Evolutionary conservation across 257 asterid species (phyloP).

Genomic region (Gentiana macrophylla): DNA sequence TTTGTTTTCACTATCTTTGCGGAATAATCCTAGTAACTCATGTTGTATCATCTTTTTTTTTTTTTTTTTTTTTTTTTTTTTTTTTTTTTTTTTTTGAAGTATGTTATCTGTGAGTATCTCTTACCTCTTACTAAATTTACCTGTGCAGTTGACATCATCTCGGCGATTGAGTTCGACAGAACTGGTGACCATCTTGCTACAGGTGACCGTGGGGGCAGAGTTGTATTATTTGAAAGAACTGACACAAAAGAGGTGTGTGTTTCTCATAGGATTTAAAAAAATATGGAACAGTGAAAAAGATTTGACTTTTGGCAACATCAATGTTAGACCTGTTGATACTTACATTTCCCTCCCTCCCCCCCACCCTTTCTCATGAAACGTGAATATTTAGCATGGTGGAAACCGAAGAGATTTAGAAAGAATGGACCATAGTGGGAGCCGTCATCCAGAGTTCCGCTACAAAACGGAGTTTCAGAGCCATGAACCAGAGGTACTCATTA

Average conservation of each 20-base stretch:
- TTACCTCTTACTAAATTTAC: slow-evolving; percentile 7
- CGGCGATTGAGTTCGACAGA: slow-evolving; percentile 54
- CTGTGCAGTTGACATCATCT: slow-evolving; percentile 74
- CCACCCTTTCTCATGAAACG: slow-evolving; percentile 9
- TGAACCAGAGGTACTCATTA: slow-evolving; percentile 83
- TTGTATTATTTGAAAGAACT: slow-evolving; percentile 50
- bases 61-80: too few relatives aligned
- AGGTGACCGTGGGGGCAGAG: slow-evolving; percentile 64
- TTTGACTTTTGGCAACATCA: background rate
- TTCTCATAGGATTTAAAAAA: background rate
- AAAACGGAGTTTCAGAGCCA: slow-evolving; percentile 99
- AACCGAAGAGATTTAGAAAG: slow-evolving; percentile 77
- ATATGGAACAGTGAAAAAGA: background rate
- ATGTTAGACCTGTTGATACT: background rate
- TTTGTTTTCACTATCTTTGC: too few relatives aligned
- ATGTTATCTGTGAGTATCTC: slow-evolving; percentile 1
- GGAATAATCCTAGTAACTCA: too few relatives aligned
- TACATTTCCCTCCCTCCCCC: background rate
- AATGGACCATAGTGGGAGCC: slow-evolving; percentile 50
- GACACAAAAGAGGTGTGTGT: slow-evolving; percentile 41
- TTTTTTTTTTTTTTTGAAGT: too few relatives aligned
- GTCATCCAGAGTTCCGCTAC: slow-evolving; percentile 94
- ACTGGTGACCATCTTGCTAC: slow-evolving; percentile 59
- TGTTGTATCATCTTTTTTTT: too few relatives aligned
- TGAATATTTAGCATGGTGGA: slow-evolving; percentile 48